Evolutionary conservation across 768 basidiomycete genomes (phyloP).

Genomic region (Sporobolomyces roseus): DNA sequence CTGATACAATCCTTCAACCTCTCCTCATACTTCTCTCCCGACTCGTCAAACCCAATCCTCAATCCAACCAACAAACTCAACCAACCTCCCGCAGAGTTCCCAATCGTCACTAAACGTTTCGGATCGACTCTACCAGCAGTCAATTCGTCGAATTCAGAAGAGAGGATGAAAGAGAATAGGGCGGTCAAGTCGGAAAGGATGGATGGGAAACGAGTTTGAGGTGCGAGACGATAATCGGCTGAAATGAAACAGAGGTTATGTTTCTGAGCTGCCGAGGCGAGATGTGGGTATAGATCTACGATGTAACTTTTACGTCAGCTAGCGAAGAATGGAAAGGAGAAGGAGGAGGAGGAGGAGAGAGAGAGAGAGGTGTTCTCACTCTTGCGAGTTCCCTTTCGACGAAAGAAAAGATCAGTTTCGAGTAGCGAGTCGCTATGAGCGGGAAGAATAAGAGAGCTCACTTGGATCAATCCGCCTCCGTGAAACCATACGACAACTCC

Average conservation of each 20-base stretch:
- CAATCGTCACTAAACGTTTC: slow-evolving; percentile 24
- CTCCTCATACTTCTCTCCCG: slow-evolving; percentile 19
- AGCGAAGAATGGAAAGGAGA: not conserved
- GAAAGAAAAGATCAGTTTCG: not conserved
- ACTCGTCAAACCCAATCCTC: slow-evolving; percentile 37
- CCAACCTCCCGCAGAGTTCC: slow-evolving; percentile 38
- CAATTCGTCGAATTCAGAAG: slow-evolving; percentile 24
- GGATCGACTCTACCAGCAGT: slow-evolving; percentile 23
- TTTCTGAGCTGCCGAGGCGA: slow-evolving; percentile 41
- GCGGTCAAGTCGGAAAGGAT: slow-evolving; percentile 47
- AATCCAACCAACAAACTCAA: slow-evolving; percentile 33
- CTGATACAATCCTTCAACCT: not conserved
- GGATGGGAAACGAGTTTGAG: slow-evolving; percentile 48
- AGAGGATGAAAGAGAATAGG: slow-evolving; percentile 31
- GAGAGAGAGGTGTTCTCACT: slow-evolving; percentile 24
- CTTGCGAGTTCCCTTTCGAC: not conserved
- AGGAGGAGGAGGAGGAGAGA: not conserved
- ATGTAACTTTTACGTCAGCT: not conserved
- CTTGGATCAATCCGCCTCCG: slow-evolving; percentile 1
- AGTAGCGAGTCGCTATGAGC: not conserved
- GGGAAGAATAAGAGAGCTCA: not conserved
- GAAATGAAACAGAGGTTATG: slow-evolving; percentile 45
- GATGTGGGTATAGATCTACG: slow-evolving; percentile 45
- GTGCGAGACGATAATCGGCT: slow-evolving; percentile 50
- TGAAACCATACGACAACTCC: slow-evolving; percentile 12